Conservation (phyloP, 208 protist species). For the Endotrypanum monterogeii region DNA sequence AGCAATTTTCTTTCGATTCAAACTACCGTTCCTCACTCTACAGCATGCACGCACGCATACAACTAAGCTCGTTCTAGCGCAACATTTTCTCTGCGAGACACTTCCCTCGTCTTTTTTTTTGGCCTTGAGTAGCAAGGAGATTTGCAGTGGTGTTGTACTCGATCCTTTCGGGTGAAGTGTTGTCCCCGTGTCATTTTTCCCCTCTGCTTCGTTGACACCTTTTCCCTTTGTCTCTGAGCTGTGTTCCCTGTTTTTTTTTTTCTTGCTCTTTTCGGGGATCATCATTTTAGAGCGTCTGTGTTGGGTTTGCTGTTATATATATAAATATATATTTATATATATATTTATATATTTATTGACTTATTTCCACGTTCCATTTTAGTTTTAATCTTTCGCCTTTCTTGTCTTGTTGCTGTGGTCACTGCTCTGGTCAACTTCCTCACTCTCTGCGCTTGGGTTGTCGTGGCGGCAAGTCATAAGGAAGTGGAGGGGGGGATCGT, state of each 20-base stretch:
- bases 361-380: slow-evolving; percentile 4
- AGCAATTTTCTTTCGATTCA: no score
- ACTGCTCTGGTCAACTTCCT: no score
- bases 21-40: neutral
- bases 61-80: neutral
- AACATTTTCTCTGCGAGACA: neutral
- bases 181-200: slow-evolving; percentile 1
- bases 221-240: slow-evolving; percentile 1
- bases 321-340: no score
- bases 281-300: no score
- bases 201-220: neutral
- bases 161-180: slow-evolving; percentile 10
- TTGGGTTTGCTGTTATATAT: no score
- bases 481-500: no score
- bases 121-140: neutral
- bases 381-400: no score
- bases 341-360: neutral
- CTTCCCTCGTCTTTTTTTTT: neutral
- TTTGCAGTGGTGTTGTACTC: slow-evolving; percentile 8
- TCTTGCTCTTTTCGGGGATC: neutral
- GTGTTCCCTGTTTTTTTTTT: neutral
- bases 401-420: no score
- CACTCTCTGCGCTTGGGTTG: no score
- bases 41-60: neutral
- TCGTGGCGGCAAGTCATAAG: no score